Evolutionary conservation across 164 flowering plant species (phyloP).

Genomic region (Warburgia ugandensis): DNA sequence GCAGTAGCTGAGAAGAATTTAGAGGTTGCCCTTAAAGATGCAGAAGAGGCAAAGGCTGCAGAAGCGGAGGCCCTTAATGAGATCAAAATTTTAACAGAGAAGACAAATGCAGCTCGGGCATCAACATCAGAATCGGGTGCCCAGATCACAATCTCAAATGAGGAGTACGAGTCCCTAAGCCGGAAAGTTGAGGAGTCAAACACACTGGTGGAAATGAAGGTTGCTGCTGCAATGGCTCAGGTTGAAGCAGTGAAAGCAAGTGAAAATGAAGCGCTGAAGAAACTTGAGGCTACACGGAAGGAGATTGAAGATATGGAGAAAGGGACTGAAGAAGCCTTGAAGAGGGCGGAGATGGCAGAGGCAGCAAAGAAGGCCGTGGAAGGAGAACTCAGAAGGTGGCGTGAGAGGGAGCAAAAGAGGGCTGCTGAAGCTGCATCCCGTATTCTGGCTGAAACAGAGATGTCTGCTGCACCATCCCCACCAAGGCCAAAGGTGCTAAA

Average conservation of each 20-base stretch:
- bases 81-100: constrained; percentile 56
- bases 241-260: constrained; percentile 88
- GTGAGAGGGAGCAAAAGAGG: constrained; percentile 75
- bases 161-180: constrained; percentile 67
- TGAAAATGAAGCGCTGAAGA: constrained; percentile 68
- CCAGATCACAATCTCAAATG: constrained; percentile 60
- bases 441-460: constrained; percentile 43
- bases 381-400: constrained; percentile 70
- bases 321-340: constrained; percentile 57
- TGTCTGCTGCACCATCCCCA: constrained; percentile 37
- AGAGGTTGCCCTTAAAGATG: constrained; percentile 50
- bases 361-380: constrained; percentile 77
- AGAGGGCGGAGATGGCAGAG: constrained; percentile 82
- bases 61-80: constrained; percentile 58
- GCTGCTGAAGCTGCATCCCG: constrained; percentile 71
- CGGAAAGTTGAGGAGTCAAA: constrained; percentile 73
- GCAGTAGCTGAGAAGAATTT: constrained; percentile 60
- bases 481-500: constrained; percentile 25
- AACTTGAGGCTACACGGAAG: constrained; percentile 53
- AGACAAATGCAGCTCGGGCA: constrained; percentile 54
- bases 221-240: constrained; percentile 85
- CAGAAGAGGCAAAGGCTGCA: constrained; percentile 75
- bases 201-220: constrained; percentile 69
- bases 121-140: constrained; percentile 66
- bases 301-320: constrained; percentile 68